Evolutionary conservation across 495 filamentous ascomycete species (phyloP), one percentile per base, ranked within the genome.

Genomic region (Talaromyces stipitatus): DNA sequence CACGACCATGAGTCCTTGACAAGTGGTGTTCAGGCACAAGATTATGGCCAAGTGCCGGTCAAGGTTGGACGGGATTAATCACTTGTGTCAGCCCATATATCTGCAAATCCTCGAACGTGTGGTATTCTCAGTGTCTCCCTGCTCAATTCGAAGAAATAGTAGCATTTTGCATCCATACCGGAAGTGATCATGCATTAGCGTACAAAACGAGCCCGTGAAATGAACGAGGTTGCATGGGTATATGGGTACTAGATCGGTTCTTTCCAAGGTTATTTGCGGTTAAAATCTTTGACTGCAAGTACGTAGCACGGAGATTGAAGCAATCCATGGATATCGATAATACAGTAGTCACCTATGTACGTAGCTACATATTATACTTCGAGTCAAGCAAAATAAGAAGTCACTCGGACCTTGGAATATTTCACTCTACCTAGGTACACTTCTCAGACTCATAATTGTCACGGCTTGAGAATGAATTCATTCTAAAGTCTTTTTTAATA

Each of bases 1-100:
- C 12, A 30, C 27, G 2, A 27, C 48, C 2, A 51, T 12, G 24
- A 30, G 26, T 30, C 48, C 27, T 28, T 26, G 22, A 29, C 48
- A 18, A 26, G 48, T 30, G 48, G 22, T 23, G 38, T 4, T 6
- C 38, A 45, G n/a, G 64, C 59, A 14, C 62, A 58, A 16, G 65
- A 75, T 50, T 83, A 69, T 23, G 80, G 77, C 1, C 80, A 79
- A 64, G 80, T 60, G 80, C 78, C 53, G 80, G 80, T 4, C 67
- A 28, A 14, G 74, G 72, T 33, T 81, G 64, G 62, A 71, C 71
- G 20, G 80, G 80, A 11, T 64, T 76, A 26, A 79, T 70, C 0
- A 67, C 58, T 11, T 82, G 80, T 60, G 75, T 68, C 0, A 65
- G 48, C 55, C 59, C 67, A 3, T 77, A 74, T 20, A 67, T 64